Evolutionary conservation across 2,329 filamentous ascomycete genomes (phyloP), one percentile per base, ranked within the genome.

Genomic region (Phaeosphaeria sp.): DNA sequence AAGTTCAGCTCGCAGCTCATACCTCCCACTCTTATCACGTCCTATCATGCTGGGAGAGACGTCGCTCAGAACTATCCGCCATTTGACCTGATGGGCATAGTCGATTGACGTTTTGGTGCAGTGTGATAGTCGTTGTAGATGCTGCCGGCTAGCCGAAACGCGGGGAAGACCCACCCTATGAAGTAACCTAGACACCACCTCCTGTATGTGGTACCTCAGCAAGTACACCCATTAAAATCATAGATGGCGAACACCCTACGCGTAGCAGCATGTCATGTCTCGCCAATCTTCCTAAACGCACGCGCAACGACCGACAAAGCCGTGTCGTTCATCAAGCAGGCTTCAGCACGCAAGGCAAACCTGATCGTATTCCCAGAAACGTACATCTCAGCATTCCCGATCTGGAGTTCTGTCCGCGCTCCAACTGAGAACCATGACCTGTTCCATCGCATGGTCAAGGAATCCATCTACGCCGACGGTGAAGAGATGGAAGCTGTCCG

Each of bases 341-440:
- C 84, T 0, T 77, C 81, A 0, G 56, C 50, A 1, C 76, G 81
- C 50, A 65, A 66, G 0, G 83, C 84, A 7, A 78, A 84, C 21
- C 71, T 86, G 3, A 78, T 86, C 13, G 80, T 84, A 25, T 85
- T 86, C 60, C 83, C 84, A 0, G 84, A 86, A 65, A 79, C 81
- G 0, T 84, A 77, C 63, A 83, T 86, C 43, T 78, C 83, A 0
- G 84, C 81, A 0, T 86, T 85, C 49, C 84, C 84, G 0, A 54
- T 84, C 20, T 86, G 84, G 84, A 81, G 79, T 20, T 73, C 82
- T 1, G 21, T 83, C 0, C 72, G 77, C 0, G 65, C 83, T 0
- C 84, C 84, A 0, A 79, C 78, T 0, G 78, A 83, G 5, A 84
- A 84, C 56, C 83, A 86, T 55, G 65, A 71, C 10, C 72, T 85